phyloP scores from a whole-genome alignment of 176 grass and related monocot species.

The Dendrocalamus sinicus region DNA sequence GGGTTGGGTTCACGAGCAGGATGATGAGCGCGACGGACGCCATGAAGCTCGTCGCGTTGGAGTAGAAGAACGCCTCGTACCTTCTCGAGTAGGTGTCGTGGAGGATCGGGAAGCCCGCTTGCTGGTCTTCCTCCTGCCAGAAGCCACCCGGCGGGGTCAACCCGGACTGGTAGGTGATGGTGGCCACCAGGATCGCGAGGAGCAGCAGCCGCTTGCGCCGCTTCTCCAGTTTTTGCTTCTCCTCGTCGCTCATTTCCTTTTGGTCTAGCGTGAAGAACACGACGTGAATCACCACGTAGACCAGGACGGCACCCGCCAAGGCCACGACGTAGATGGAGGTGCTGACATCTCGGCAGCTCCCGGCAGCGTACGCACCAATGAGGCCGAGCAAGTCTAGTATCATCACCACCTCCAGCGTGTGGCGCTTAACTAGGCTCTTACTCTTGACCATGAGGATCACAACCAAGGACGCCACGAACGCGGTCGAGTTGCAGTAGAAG shows the following conservation, averaged over 20 bases:
- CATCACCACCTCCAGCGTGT: background rate
- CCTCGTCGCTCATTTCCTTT: background rate
- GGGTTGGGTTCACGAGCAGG: constrained; percentile 13
- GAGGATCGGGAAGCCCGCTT: constrained; percentile 19
- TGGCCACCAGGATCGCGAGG: constrained; percentile 42
- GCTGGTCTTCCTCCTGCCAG: background rate
- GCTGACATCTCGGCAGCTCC: too few relatives aligned
- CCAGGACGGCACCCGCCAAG: too few relatives aligned
- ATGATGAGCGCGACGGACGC: constrained; percentile 43
- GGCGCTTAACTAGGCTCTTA: background rate
- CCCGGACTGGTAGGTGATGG: constrained; percentile 52
- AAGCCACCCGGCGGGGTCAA: constrained; percentile 34
- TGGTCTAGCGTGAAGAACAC: constrained; percentile 18
- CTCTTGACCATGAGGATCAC: constrained; percentile 49
- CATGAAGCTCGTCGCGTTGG: constrained; percentile 49
- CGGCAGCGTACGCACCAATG: too few relatives aligned
- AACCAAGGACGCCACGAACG: constrained; percentile 53
- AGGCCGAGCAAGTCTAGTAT: too few relatives aligned
- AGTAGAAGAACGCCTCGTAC: constrained; percentile 47
- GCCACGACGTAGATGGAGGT: too few relatives aligned
- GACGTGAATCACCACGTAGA: constrained; percentile 25
- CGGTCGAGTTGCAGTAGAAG: constrained; percentile 53
- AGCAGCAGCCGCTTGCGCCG: constrained; percentile 45
- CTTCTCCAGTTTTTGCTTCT: constrained; percentile 3
- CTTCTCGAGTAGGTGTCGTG: background rate